phyloP scores from a whole-genome alignment of 768 basidiomycete species.

The Punctularia strigosozonata region DNA sequence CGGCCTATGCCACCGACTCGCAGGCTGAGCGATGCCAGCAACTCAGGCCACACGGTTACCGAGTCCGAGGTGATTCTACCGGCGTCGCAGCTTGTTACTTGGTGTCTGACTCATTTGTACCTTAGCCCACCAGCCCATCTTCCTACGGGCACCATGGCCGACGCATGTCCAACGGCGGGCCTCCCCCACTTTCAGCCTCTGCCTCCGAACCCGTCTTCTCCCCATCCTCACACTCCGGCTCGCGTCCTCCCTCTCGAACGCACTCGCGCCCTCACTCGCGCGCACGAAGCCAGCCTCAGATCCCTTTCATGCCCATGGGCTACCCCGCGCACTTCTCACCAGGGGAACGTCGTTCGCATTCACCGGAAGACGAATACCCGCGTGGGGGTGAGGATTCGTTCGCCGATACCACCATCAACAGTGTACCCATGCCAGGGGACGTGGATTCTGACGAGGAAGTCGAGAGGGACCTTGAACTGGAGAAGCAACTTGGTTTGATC shows the following conservation, averaged over 20 bases:
- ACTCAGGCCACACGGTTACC: slow-evolving; percentile 33
- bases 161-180: slow-evolving; percentile 41
- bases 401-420: slow-evolving; percentile 31
- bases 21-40: slow-evolving; percentile 67
- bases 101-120: slow-evolving; percentile 6
- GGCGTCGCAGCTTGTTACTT: slow-evolving; percentile 1
- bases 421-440: slow-evolving; percentile 44
- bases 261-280: slow-evolving; percentile 59
- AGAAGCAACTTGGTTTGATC: slow-evolving; percentile 43
- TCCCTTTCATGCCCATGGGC: slow-evolving; percentile 26
- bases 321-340: slow-evolving; percentile 29
- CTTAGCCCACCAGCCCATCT: slow-evolving; percentile 16
- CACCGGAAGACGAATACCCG: slow-evolving; percentile 9
- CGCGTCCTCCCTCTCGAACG: slow-evolving; percentile 27
- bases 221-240: slow-evolving; percentile 17
- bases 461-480: slow-evolving; percentile 45
- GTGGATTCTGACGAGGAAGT: slow-evolving; percentile 22
- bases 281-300: slow-evolving; percentile 36
- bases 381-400: slow-evolving; percentile 25
- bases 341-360: too few relatives aligned
- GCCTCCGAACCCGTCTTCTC: slow-evolving; percentile 22
- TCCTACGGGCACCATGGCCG: slow-evolving; percentile 29
- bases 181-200: slow-evolving; percentile 58
- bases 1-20: slow-evolving; percentile 57
- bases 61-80: slow-evolving; percentile 53